Evolutionary conservation across 2,329 filamentous ascomycete species (phyloP).

Genomic region (Spiromastix sp.): DNA sequence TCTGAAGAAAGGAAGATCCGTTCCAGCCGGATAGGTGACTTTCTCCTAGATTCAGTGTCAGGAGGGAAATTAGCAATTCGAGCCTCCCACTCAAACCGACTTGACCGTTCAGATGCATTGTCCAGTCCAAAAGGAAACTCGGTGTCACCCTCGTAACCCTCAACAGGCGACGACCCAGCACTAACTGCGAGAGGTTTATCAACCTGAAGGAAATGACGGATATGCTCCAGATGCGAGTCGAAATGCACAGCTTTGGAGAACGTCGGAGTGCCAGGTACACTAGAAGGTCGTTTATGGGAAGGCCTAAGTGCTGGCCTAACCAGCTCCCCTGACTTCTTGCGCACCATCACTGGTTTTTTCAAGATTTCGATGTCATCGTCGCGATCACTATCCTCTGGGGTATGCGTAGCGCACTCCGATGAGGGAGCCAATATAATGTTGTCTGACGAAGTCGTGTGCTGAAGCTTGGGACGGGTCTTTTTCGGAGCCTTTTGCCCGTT

Average conservation of each 20-base stretch:
- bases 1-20: slow-evolving; percentile 78
- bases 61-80: slow-evolving; percentile 71
- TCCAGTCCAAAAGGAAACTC: slow-evolving; percentile 75
- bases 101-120: slow-evolving; percentile 32
- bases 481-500: background rate
- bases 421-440: slow-evolving; percentile 4
- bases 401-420: slow-evolving; percentile 18
- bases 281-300: slow-evolving; percentile 71
- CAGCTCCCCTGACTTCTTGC: slow-evolving; percentile 96
- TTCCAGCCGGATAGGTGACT: slow-evolving; percentile 67
- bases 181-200: slow-evolving; percentile 94
- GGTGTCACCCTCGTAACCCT: slow-evolving; percentile 72
- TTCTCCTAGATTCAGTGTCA: slow-evolving; percentile 51
- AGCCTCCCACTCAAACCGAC: slow-evolving; percentile 74
- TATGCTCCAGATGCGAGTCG: slow-evolving; percentile 90
- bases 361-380: slow-evolving; percentile 50
- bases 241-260: slow-evolving; percentile 98
- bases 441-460: background rate
- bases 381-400: slow-evolving; percentile 38
- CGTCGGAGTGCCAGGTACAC: slow-evolving; percentile 94
- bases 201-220: slow-evolving; percentile 88
- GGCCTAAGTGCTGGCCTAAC: slow-evolving; percentile 83
- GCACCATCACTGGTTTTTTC: slow-evolving; percentile 79
- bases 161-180: slow-evolving; percentile 81
- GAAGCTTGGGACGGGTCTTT: background rate